A percentile compares a stretch with the other conserved stretches of the same genome.
phyloP scores from a whole-genome alignment of 129 eudicot genomes.

The sunflower (Helianthus annuus) region HanXRQr2.0-SUNRISE NC_035446.2:27357987-27358486 shows the following conservation, averaged over 20 bases:
- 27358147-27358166: constrained; percentile 11
- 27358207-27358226: constrained; percentile 19
- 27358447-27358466: constrained; percentile 25
- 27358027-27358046: constrained; percentile 7
- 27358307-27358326: constrained; percentile 23
- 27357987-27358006: constrained; percentile 2
- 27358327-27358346: constrained; percentile 11
- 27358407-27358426: constrained; percentile 10
- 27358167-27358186: constrained; percentile 27
- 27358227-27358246: constrained; percentile 20
- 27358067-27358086: constrained; percentile 27
- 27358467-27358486: constrained; percentile 32
- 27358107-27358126: constrained; percentile 5
- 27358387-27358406: constrained; percentile 20
- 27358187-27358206: constrained; percentile 30
- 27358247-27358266: constrained; percentile 30
- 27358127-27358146: constrained; percentile 32
- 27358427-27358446: constrained; percentile 28
- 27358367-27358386: constrained; percentile 24
- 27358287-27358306: constrained; percentile 26
- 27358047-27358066: constrained; percentile 21
- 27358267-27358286: constrained; percentile 45
- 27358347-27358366: constrained; percentile 25
- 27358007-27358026: constrained; percentile 27
- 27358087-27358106: constrained; percentile 8